Conservation (phyloP, 2,329 filamentous ascomycete species). For the Cordyceps militaris region DNA sequence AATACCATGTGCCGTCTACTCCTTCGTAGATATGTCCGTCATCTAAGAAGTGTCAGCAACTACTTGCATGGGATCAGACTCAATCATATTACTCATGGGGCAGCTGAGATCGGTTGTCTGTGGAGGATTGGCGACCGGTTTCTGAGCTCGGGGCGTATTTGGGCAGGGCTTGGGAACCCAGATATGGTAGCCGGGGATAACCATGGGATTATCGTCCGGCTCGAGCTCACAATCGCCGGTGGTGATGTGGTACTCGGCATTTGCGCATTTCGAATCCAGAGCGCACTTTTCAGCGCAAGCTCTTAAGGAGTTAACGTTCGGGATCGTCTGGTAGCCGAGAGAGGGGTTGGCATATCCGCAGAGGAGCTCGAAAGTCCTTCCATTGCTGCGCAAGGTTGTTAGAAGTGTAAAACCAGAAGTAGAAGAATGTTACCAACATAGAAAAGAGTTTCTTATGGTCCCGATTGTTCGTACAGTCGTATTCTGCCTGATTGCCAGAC, state of each 20-base stretch:
- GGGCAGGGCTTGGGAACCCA: neutral
- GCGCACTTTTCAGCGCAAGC: neutral
- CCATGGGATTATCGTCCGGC: neutral
- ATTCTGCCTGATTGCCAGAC: neutral
- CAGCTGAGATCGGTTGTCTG: neutral
- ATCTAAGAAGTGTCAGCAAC: neutral
- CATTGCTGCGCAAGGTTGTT: neutral
- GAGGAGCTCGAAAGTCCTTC: neutral
- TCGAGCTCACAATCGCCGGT: neutral
- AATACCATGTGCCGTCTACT: constrained; percentile 17
- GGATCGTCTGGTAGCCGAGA: neutral
- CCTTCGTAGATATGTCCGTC: constrained; percentile 16
- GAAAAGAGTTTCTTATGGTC: neutral
- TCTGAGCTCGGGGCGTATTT: neutral
- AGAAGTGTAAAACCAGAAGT: neutral
- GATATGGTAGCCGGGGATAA: neutral
- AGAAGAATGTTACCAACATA: neutral
- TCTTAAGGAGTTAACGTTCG: neutral
- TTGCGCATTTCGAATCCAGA: neutral
- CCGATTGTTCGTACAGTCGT: neutral
- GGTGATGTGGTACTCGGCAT: neutral
- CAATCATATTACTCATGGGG: neutral
- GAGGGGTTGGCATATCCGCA: neutral
- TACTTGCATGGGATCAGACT: neutral
- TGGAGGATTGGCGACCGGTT: neutral